phyloP scores from a whole-genome alignment of 2,329 filamentous ascomycete genomes.

The Exophiala sp. region DNA sequence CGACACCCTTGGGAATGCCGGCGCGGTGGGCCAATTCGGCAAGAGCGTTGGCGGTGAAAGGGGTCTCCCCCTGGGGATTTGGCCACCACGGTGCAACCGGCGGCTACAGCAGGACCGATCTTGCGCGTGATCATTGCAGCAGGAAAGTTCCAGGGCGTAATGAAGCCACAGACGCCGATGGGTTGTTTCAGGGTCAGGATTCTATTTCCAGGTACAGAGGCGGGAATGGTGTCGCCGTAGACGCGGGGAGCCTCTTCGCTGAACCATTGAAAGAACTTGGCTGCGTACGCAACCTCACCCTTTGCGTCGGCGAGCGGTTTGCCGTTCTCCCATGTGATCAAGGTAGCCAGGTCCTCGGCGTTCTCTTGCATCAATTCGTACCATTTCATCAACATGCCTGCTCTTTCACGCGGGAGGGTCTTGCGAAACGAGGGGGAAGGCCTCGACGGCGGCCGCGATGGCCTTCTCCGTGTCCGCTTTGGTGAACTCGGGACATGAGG shows the following conservation, averaged over 20 bases:
- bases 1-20: slow-evolving; percentile 81
- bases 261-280: slow-evolving; percentile 59
- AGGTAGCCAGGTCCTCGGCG: slow-evolving; percentile 57
- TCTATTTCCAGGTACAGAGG: slow-evolving; percentile 54
- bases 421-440: slow-evolving; percentile 58
- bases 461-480: slow-evolving; percentile 70
- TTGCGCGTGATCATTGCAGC: slow-evolving; percentile 51
- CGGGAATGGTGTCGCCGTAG: slow-evolving; percentile 57
- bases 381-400: slow-evolving; percentile 60
- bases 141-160: slow-evolving; percentile 63
- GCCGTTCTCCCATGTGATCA: slow-evolving; percentile 66
- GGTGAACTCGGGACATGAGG: slow-evolving; percentile 74
- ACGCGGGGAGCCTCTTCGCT: slow-evolving; percentile 54
- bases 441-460: slow-evolving; percentile 73
- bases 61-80: slow-evolving; percentile 91
- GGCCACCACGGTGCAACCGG: slow-evolving; percentile 89
- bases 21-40: slow-evolving; percentile 81
- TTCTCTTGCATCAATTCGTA: slow-evolving; percentile 62
- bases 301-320: slow-evolving; percentile 58
- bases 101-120: slow-evolving; percentile 61
- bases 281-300: slow-evolving; percentile 54
- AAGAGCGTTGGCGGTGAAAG: slow-evolving; percentile 80
- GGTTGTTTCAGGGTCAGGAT: slow-evolving; percentile 61
- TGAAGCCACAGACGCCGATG: slow-evolving; percentile 61
- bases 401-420: slow-evolving; percentile 55